These are phyloP conservation scores for Aspergillus heteromorphus DNA, from an alignment of 495 filamentous ascomycete genomes.

Conservation along the genomic window DNA sequence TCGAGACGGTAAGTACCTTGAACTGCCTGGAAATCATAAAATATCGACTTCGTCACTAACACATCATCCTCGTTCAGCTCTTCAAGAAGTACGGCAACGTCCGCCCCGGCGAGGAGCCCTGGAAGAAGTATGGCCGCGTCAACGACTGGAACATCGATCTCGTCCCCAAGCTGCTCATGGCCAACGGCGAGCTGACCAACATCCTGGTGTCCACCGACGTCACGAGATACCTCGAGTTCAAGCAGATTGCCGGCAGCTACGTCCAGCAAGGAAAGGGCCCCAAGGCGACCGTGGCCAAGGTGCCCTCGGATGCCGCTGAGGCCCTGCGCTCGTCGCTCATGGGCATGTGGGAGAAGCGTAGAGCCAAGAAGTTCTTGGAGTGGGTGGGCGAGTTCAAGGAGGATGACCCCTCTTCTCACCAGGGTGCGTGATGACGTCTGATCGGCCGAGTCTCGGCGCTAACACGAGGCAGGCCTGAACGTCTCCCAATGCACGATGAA, in stretches of 20 bases:
- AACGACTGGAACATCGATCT: constrained; percentile 99
- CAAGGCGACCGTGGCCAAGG: constrained; percentile 89
- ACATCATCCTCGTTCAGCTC: constrained; percentile 49
- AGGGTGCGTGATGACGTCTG: constrained; percentile 52
- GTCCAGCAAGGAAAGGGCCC: constrained; percentile 80
- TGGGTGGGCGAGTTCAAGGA: constrained; percentile 90
- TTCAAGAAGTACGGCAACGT: constrained; percentile 94
- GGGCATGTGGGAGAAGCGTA: constrained; percentile 94
- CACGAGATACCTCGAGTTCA: constrained; percentile 95
- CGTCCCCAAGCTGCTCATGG: constrained; percentile 97
- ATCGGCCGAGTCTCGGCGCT: constrained; percentile 9
- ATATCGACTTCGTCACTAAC: constrained; percentile 19
- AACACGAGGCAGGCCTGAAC: constrained; percentile 64
- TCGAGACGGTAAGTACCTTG: constrained; percentile 65
- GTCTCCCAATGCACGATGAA: constrained; percentile 78
- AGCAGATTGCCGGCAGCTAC: constrained; percentile 96
- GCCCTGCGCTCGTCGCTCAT: constrained; percentile 90
- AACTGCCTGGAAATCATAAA: neutral
- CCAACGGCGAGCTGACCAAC: constrained; percentile 96
- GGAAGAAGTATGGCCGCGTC: constrained; percentile 91
- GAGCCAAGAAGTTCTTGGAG: constrained; percentile 94
- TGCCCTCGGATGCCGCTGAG: constrained; percentile 88
- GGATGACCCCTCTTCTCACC: constrained; percentile 80
- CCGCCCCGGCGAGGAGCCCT: constrained; percentile 75
- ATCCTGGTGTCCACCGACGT: constrained; percentile 96